Evolutionary conservation across 306 rosid species (phyloP), one percentile per base, ranked within the genome.

Genomic region (Canavalia ensiformis): DNA sequence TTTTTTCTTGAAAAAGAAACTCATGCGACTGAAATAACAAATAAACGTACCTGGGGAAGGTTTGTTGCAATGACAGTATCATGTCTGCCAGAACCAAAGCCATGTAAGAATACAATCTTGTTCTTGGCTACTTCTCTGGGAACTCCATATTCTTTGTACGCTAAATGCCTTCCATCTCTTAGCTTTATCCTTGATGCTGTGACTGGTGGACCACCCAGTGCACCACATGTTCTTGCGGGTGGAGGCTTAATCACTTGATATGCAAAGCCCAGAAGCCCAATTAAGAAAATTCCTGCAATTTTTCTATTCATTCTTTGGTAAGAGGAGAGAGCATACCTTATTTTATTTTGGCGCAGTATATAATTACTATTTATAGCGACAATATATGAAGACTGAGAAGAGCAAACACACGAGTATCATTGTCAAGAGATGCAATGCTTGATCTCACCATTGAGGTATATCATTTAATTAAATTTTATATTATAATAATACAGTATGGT

Each of bases 121-220:
- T 87, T 12, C 2, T 74, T 90, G 72, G 94, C 89, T 2, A 6
- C 51, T 46, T 87, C 59, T 83, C 57, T 82, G 4, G 86, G 77
- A 45, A 88, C 88, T 52, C 94, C 94, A 71, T 85, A 47, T 39
- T 88, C 94, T 79, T 82, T 90, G 87, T 90, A 90, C n/a, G 94
- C 90, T 78, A 90, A 81, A 67, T 87, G 72, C 46, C 94, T 85
- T 81, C 92, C 25, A 18, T 18, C 25, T 18, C 25, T 18, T 18
- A 18, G 25, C 25, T 18, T 18, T 18, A 18, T 18, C 94, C 92
- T 85, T 28, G 90, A 66, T 1, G 82, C 88, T 59, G 92, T 87
- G 39, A 88, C 46, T 8, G 88, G 87, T 13, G 90, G 92, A 6
- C 94, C 92, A 13, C 77, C 83, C 0, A 85, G 80, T 33, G 88